phyloP scores from a whole-genome alignment of 495 filamentous ascomycete species.

The Penicillium maclennaniae region DNA sequence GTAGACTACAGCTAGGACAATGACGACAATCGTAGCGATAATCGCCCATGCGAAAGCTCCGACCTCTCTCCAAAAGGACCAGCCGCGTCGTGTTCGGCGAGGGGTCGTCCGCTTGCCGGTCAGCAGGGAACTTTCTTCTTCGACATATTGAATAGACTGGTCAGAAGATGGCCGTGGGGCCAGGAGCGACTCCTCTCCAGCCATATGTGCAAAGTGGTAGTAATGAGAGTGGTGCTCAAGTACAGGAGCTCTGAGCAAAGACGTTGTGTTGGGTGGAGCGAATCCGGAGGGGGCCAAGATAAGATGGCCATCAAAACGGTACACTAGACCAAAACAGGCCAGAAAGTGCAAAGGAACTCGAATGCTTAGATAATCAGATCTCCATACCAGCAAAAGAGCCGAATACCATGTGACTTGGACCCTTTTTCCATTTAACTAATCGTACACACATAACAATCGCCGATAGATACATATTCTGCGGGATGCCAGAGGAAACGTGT shows the following conservation, averaged over 20 bases:
- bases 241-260: slow-evolving; percentile 3
- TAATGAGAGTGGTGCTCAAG: slow-evolving; percentile 7
- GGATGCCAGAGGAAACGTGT: not conserved
- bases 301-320: too few species aligned
- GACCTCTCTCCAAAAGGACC: slow-evolving; percentile 62
- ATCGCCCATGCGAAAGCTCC: slow-evolving; percentile 83
- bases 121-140: slow-evolving; percentile 64
- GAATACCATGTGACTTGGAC: slow-evolving; percentile 1
- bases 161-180: slow-evolving; percentile 44
- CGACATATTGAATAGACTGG: slow-evolving; percentile 40
- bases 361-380: too few species aligned
- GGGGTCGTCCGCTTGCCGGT: slow-evolving; percentile 48
- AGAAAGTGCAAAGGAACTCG: too few species aligned
- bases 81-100: slow-evolving; percentile 33
- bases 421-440: not conserved
- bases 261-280: slow-evolving; percentile 4
- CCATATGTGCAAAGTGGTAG: slow-evolving; percentile 26
- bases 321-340: too few species aligned
- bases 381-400: too few species aligned
- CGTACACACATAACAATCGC: not conserved
- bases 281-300: slow-evolving; percentile 1
- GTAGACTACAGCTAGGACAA: slow-evolving; percentile 70
- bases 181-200: slow-evolving; percentile 44
- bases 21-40: slow-evolving; percentile 74
- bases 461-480: not conserved